Evolutionary conservation across 495 filamentous ascomycete species (phyloP).

Genomic region (Penicillium paxilli): DNA sequence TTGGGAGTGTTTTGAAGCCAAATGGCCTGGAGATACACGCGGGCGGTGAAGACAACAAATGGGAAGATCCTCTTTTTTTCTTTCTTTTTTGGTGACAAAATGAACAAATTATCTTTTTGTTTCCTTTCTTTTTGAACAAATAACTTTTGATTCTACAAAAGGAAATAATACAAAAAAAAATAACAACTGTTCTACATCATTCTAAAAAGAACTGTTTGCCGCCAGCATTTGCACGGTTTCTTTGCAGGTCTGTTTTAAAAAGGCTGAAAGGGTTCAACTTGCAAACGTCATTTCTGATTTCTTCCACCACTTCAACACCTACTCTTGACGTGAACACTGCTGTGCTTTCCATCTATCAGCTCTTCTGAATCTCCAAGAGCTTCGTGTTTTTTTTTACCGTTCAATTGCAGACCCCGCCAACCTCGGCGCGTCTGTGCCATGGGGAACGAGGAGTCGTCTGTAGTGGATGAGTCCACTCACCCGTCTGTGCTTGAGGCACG

Average conservation of each 20-base stretch:
- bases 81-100: not conserved
- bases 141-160: no score
- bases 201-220: no score
- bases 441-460: constrained; percentile 68
- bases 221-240: no score
- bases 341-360: constrained; percentile 4
- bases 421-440: constrained; percentile 44
- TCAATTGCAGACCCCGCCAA: constrained; percentile 30
- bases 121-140: no score
- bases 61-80: not conserved
- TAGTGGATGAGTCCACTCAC: constrained; percentile 62
- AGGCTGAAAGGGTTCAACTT: not conserved
- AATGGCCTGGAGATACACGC: constrained; percentile 15
- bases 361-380: no score
- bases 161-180: no score
- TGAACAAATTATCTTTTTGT: no score
- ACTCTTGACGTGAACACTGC: no score
- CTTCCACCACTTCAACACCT: not conserved
- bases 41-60: constrained; percentile 30
- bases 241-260: not conserved
- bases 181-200: no score
- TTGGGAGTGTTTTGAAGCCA: constrained; percentile 22
- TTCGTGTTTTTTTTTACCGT: not conserved
- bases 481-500: constrained; percentile 66
- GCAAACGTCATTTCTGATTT: constrained; percentile 17